Base-by-base conservation (phyloP, 2,329 filamentous ascomycete genomes). In the Magnaporthales sp. region DNA sequence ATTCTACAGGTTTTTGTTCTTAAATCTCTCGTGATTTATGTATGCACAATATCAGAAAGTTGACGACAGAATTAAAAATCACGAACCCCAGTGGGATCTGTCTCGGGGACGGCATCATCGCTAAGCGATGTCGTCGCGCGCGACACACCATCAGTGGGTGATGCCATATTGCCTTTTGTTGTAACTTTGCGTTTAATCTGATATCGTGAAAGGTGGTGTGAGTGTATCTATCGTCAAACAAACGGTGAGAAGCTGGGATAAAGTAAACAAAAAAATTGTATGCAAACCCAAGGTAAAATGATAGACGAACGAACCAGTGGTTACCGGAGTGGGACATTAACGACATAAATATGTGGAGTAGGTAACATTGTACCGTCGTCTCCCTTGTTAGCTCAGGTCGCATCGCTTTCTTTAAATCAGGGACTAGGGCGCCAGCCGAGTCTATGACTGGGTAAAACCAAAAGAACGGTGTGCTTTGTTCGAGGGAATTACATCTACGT, bases 21-120 rank as follows among this genome's bases (percentile, higher is more conserved):
- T n/a, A 51, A 51, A n/a, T 51, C 38, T 51, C n/a, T 51, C 19
- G 38, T 10, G 38, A 51, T 51, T n/a, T 51, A 51, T 51, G n/a
- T 19, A 46, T 6, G 9, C 9, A 31, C 6, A 19, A 51, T 51
- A 15, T 51, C 15, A 51, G n/a, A 51, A 51, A 19, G 38, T 19
- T n/a, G 10, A 51, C 38, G 27, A 2, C 29, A 46, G 4, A 65
- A 19, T 5, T 19, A 2, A 11, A 22, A 9, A 13, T n/a, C 29
- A 78, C 84, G 72, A 78, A 87, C 85, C 70, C 79, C 86, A 70
- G 79, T 82, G 65, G 86, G 85, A 69, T 89, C 86, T 32, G 81
- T 77, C 66, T 86, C 84, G 8, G 85, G 84, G 58, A 87, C 76
- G 56, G 84, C 85, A 67, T 87, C 85, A 67, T 74, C 74, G 73